A percentile compares a stretch with the other conserved stretches of the same genome.
Evolutionary conservation across 345 rosid species (phyloP).

Genomic region (Mangifera indica): DNA sequence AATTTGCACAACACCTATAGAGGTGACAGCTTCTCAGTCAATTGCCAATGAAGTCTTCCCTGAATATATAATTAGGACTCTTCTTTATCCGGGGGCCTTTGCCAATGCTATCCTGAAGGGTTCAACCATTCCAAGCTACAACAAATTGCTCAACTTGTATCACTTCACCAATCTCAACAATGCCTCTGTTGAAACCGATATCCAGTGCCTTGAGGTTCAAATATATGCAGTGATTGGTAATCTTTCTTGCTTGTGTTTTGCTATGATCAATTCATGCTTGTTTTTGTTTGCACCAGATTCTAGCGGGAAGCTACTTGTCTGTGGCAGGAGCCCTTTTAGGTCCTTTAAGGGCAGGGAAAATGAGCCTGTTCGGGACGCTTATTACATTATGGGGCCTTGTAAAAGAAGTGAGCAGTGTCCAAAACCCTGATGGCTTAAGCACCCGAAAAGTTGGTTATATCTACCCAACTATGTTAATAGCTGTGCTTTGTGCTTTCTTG

Average conservation of each 20-base stretch:
- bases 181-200: conserved; percentile 31
- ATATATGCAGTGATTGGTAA: not conserved
- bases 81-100: conserved; percentile 76
- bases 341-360: conserved; percentile 44
- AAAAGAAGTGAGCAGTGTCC: conserved; percentile 35
- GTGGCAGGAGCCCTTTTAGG: conserved; percentile 70
- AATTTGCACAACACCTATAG: conserved; percentile 62
- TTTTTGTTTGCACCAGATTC: conserved; percentile 38
- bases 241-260: not conserved
- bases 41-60: conserved; percentile 53
- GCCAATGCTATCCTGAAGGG: conserved; percentile 38
- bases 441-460: conserved; percentile 25
- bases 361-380: conserved; percentile 63
- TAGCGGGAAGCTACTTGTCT: conserved; percentile 72
- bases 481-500: conserved; percentile 53
- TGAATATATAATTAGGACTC: conserved; percentile 44
- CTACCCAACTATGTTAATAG: conserved; percentile 46
- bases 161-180: conserved; percentile 27
- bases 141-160: conserved; percentile 38
- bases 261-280: not conserved
- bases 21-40: conserved; percentile 62
- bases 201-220: conserved; percentile 64
- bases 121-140: conserved; percentile 36
- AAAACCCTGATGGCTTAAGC: conserved; percentile 18
- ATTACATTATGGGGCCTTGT: conserved; percentile 62